Conservation (phyloP, 139 green algal genomes). For the Haematococcus lacustris region DNA sequence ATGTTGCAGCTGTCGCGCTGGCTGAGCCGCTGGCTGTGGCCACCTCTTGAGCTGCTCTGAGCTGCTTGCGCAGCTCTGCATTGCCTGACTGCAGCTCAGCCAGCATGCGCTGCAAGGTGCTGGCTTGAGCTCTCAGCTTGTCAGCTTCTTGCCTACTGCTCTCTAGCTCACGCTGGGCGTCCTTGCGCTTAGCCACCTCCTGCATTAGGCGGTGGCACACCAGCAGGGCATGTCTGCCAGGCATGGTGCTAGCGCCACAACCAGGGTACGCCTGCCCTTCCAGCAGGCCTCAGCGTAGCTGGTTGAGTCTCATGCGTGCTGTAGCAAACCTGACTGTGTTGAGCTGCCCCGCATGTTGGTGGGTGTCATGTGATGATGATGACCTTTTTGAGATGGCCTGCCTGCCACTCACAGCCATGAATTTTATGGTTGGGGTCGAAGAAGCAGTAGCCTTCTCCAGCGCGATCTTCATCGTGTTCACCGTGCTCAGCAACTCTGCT, state of each 20-base stretch:
- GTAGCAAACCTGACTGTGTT: background rate
- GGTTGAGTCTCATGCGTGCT: too few relatives aligned
- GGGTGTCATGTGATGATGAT: background rate
- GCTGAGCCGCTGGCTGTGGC: background rate
- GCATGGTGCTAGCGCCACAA: background rate
- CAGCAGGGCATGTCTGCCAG: background rate
- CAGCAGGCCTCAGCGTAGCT: too few relatives aligned
- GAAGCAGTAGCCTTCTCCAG: slow-evolving; percentile 56
- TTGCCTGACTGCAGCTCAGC: slow-evolving; percentile 34
- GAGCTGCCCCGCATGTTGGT: background rate
- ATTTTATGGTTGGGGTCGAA: slow-evolving; percentile 60
- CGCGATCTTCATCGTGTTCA: slow-evolving; percentile 56
- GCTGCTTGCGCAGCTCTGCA: slow-evolving; percentile 28
- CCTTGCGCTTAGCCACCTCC: slow-evolving; percentile 38
- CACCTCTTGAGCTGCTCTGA: slow-evolving; percentile 6
- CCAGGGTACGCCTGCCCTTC: background rate
- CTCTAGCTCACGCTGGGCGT: slow-evolving; percentile 31
- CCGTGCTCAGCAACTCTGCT: slow-evolving; percentile 57
- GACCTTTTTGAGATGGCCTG: background rate
- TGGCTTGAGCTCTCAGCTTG: slow-evolving; percentile 29
- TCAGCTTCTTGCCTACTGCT: slow-evolving; percentile 29
- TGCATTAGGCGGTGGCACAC: background rate
- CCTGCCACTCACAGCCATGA: slow-evolving; percentile 52
- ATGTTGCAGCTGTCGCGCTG: background rate
- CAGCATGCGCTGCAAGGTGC: slow-evolving; percentile 21